A percentile compares a stretch with the other conserved stretches of the same genome.
Conservation (phyloP, 352 stramenopile species). For the Globisporangium viniferum region DNA sequence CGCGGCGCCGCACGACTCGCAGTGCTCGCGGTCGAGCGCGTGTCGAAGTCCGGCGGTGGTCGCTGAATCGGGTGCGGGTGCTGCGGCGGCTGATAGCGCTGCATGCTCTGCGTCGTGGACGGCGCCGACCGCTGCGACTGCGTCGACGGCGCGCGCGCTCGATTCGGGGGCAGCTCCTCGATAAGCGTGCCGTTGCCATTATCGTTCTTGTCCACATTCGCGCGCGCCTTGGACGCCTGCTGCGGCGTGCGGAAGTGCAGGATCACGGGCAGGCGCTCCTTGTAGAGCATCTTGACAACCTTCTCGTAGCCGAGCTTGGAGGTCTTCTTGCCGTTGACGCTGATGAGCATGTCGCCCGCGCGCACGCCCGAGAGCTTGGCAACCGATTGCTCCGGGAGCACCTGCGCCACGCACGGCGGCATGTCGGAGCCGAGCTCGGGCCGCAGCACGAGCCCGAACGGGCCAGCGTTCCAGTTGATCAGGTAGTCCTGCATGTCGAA, state of each 20-base stretch:
- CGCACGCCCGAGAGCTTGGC: slow-evolving; percentile 65
- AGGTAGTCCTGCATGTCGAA: slow-evolving; percentile 70
- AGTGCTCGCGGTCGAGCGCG: slow-evolving; percentile 20
- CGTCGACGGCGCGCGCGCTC: not conserved
- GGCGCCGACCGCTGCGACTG: not conserved
- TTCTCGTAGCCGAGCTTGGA: slow-evolving; percentile 75
- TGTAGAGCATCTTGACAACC: slow-evolving; percentile 75
- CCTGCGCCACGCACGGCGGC: slow-evolving; percentile 68
- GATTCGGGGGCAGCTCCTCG: slow-evolving; percentile 5
- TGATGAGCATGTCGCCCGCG: slow-evolving; percentile 72
- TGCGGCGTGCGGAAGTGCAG: slow-evolving; percentile 71
- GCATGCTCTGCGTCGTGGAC: slow-evolving; percentile 15
- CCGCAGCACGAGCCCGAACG: slow-evolving; percentile 70
- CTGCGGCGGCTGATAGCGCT: not conserved
- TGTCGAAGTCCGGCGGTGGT: slow-evolving; percentile 14
- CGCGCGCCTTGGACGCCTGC: slow-evolving; percentile 8
- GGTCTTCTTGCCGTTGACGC: slow-evolving; percentile 75
- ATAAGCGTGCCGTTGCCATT: slow-evolving; percentile 10
- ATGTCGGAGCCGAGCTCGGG: slow-evolving; percentile 70
- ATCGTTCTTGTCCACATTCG: slow-evolving; percentile 17
- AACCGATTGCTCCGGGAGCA: slow-evolving; percentile 71
- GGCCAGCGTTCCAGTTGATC: slow-evolving; percentile 82
- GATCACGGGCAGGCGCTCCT: slow-evolving; percentile 67
- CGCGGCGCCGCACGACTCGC: slow-evolving; percentile 27
- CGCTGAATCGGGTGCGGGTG: slow-evolving; percentile 15